Evolutionary conservation across 108 stramenopile species (phyloP), one percentile per base, ranked within the genome.

Genomic region (Cyclotella kingstonii): DNA sequence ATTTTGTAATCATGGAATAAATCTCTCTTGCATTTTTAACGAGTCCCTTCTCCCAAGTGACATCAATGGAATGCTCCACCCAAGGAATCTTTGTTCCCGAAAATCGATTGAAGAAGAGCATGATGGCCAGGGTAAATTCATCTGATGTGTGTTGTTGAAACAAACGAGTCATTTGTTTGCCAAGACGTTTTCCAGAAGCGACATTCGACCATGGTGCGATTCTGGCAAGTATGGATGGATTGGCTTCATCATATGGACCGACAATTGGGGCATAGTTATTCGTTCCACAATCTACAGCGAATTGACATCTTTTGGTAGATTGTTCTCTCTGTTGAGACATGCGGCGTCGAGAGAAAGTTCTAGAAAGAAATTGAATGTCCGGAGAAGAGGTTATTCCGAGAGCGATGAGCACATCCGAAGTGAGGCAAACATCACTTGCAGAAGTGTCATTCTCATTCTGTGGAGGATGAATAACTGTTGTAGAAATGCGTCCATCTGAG

Each of bases 41-140:
- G 0, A 79, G 68, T 8, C 93, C 93, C 60, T 95, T 95, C 69
- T 95, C 93, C 93, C 93, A 95, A 0, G 82, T 90, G 22, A 89
- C 84, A 67, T 95, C 85, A 49, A 90, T 88, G 25, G 60, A 66
- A 46, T 77, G 70, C 52, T 80, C 55, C 0, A 83, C 77, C 85
- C 83, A 85, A 23, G 84, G 82, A 19, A 92, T 60, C 18, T 58
- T 66, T 3, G 63, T 14, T 5, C 68, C 81, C 5, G 77, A 81
- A 52, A 83, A 87, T 58, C 63, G 75, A 69, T 92, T 86, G 59
- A 87, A 82, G 54, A 83, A 84, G 3, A 92, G 59, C 78, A 89
- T 77, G 10, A 87, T 29, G 3, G 82, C 91, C 31, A 83, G 62
- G 29, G 78, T 73, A 72, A 84, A 89, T 44, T 93, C 91, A 47